A percentile compares a stretch with the other conserved stretches of the same genome.
Evolutionary conservation across 495 filamentous ascomycete genomes (phyloP).

Genomic region (Parathielavia appendiculata): DNA sequence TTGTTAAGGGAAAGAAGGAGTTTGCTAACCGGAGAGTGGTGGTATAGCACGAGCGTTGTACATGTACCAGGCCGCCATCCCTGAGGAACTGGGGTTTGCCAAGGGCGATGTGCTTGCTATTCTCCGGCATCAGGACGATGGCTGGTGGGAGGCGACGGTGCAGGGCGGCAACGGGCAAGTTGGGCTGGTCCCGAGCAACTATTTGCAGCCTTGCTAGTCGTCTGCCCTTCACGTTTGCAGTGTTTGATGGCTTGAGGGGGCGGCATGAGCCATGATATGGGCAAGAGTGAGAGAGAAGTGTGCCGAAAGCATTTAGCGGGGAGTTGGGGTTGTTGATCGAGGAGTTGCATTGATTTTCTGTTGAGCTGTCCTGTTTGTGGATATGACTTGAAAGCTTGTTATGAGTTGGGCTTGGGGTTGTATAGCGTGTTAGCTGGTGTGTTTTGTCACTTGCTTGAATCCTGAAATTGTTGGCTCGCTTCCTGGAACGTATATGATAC

Average conservation of each 20-base stretch:
- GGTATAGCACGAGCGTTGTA: constrained; percentile 81
- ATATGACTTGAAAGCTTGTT: background rate
- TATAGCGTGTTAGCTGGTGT: constrained; percentile 10
- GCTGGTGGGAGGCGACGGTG: constrained; percentile 99
- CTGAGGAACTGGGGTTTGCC: constrained; percentile 86
- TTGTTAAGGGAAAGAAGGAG: background rate
- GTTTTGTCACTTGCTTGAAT: background rate
- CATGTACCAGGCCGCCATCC: constrained; percentile 87
- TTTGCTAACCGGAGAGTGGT: constrained; percentile 16
- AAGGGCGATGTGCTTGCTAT: constrained; percentile 92
- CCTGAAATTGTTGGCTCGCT: no score
- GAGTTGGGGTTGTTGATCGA: constrained; percentile 1
- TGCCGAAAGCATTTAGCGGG: constrained; percentile 7
- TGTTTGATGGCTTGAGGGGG: background rate
- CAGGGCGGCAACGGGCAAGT: constrained; percentile 65
- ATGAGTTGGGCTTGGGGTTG: background rate
- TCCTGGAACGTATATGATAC: no score
- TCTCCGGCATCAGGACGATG: constrained; percentile 90
- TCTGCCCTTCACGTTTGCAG: background rate
- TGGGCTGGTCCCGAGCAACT: constrained; percentile 95
- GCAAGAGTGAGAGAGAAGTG: background rate
- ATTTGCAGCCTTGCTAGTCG: constrained; percentile 60
- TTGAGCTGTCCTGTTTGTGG: constrained; percentile 6
- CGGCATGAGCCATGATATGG: background rate
- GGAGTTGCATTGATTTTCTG: constrained; percentile 12